Base-by-base conservation (phyloP, 139 green algal genomes). In the Chlamydomonas asymmetrica region DNA sequence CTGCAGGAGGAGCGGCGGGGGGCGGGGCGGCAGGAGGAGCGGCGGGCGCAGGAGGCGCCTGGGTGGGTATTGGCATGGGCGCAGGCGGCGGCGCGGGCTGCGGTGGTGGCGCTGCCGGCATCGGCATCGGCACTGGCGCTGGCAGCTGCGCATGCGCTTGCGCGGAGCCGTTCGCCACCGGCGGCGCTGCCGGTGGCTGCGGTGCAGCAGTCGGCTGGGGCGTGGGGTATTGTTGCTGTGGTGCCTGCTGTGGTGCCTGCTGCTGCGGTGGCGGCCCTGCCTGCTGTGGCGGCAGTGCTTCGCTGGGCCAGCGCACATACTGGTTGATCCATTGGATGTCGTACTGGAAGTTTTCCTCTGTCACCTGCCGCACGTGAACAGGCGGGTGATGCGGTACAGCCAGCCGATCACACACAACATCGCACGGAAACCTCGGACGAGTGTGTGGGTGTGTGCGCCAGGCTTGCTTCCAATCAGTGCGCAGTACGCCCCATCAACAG, bases 311-410 rank as follows among this genome's bases (percentile, higher is more conserved):
- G n/a, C n/a, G n/a, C n/a, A n/a, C n/a, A n/a, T n/a, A n/a, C n/a
- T n/a, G n/a, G 54, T 62, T 62, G 16, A 68, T 68, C 18, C 49
- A 68, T 10, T 31, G 35, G 4, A 68, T 37, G 35, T 68, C 62
- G 35, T 68, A 68, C 62, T 68, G 62, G 62, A 68, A 68, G 62
- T 10, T 34, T 50, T 37, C 37, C 62, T 68, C 62, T 38, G 34
- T 68, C 37, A 68, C 62, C 38, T 50, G 48, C 20, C 20, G 48
- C 16, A 41, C n/a, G 40, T 54, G 27, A 82, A 57, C 76, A 74
- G 69, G 56, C 52, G 22, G 13, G 31, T 71, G 32, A 43, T 9
- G 37, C 45, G 3, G 73, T 35, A 66, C n/a, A n/a, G n/a, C n/a
- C n/a, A n/a, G n/a, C n/a, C n/a, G n/a, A n/a, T n/a, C n/a, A n/a